Conservation (phyloP, 805 yeast genomes). For the Hanseniaspora clermontiae region DNA sequence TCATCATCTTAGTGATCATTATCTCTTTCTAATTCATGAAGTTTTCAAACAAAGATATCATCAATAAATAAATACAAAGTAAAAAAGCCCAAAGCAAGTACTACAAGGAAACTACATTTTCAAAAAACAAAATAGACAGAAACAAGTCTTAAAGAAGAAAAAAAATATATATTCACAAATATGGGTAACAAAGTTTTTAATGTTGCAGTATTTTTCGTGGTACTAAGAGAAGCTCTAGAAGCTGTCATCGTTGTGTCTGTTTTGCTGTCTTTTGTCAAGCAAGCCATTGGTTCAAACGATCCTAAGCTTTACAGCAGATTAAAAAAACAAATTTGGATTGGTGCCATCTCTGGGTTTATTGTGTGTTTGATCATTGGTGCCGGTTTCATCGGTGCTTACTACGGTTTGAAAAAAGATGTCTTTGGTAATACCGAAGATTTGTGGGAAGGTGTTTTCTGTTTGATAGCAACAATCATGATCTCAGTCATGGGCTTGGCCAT, state of each 20-base stretch:
- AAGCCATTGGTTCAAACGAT: slow-evolving; percentile 55
- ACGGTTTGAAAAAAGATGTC: slow-evolving; percentile 64
- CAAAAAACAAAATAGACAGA: not conserved
- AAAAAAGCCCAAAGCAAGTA: no score
- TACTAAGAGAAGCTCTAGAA: slow-evolving; percentile 86
- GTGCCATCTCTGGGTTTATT: slow-evolving; percentile 58
- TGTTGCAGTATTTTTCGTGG: slow-evolving; percentile 65
- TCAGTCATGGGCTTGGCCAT: slow-evolving; percentile 92
- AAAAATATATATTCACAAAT: not conserved
- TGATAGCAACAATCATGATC: slow-evolving; percentile 81
- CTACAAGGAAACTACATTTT: not conserved
- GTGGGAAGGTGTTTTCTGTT: slow-evolving; percentile 93
- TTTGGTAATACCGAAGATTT: slow-evolving; percentile 82
- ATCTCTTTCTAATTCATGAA: no score
- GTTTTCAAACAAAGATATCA: no score
- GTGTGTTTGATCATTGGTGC: slow-evolving; percentile 78
- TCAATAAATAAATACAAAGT: no score
- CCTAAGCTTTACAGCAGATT: slow-evolving; percentile 46
- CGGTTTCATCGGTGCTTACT: slow-evolving; percentile 90
- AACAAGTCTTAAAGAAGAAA: no score
- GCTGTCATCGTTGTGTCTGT: slow-evolving; percentile 88
- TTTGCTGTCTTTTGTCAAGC: slow-evolving; percentile 78
- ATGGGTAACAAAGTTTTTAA: slow-evolving; percentile 31
- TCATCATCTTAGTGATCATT: no score
- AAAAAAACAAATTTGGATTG: slow-evolving; percentile 76